Evolutionary conservation across 1,284 basidiomycete species (phyloP).

Genomic region (Moniliophthora roreri): DNA sequence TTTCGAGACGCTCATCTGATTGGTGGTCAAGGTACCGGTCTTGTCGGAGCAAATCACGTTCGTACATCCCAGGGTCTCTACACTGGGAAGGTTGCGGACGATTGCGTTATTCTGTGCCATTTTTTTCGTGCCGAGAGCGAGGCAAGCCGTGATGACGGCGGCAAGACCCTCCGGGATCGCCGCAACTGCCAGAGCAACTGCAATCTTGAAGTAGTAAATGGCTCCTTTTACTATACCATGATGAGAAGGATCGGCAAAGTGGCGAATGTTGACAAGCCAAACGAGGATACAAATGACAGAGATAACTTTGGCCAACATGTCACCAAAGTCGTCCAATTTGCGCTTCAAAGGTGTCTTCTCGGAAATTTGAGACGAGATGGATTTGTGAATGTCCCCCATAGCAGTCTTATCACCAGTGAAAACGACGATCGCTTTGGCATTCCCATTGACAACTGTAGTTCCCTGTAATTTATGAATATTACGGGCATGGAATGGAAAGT

Average conservation of each 20-base stretch:
- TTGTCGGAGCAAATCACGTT: conserved; percentile 98
- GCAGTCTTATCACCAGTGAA: conserved; percentile 86
- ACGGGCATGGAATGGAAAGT: neutral
- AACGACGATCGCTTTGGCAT: conserved; percentile 80
- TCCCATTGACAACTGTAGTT: conserved; percentile 92
- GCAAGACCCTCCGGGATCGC: conserved; percentile 96
- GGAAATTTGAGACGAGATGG: conserved; percentile 84
- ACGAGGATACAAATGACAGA: conserved; percentile 93
- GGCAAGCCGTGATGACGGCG: conserved; percentile 94
- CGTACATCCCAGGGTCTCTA: conserved; percentile 94
- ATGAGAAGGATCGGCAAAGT: conserved; percentile 92
- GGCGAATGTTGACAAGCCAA: conserved; percentile 93
- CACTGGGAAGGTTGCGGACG: conserved; percentile 92
- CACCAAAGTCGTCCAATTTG: conserved; percentile 95
- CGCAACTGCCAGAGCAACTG: conserved; percentile 93
- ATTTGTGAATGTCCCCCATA: conserved; percentile 94
- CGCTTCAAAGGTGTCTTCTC: conserved; percentile 96
- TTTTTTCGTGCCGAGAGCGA: conserved; percentile 94
- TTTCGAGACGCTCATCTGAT: conserved; percentile 92
- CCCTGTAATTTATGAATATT: conserved; percentile 49
- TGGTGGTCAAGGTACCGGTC: conserved; percentile 94
- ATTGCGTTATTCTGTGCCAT: conserved; percentile 99
- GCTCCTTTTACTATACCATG: conserved; percentile 89
- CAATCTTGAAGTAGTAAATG: conserved; percentile 97
- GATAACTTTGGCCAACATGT: conserved; percentile 95